phyloP scores from a whole-genome alignment of 305 asterid species.

The Petunia hybrid region DNA sequence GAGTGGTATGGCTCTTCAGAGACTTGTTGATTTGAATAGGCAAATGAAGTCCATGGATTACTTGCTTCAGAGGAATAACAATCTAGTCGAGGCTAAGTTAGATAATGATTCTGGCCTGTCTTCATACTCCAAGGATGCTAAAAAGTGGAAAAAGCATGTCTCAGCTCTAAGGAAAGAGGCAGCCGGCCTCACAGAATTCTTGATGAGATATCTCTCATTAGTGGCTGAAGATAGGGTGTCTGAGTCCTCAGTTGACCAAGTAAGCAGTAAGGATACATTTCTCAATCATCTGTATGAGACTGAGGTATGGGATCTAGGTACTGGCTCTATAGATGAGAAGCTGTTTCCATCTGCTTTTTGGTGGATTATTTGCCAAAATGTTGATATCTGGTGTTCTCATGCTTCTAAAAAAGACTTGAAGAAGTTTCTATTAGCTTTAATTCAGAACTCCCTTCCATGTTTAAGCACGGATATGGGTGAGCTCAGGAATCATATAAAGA shows the following conservation, averaged over 20 bases:
- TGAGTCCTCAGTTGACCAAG: constrained; percentile 44
- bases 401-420: constrained; percentile 76
- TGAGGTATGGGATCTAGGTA: constrained; percentile 48
- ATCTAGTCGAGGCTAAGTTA: constrained; percentile 44
- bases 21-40: constrained; percentile 78
- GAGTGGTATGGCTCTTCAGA: constrained; percentile 77
- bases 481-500: constrained; percentile 40
- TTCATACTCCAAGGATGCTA: constrained; percentile 53
- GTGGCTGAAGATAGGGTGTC: constrained; percentile 49
- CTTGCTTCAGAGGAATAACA: constrained; percentile 62
- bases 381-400: constrained; percentile 84
- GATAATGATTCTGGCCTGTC: constrained; percentile 53
- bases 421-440: constrained; percentile 60
- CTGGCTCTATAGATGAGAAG: constrained; percentile 67
- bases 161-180: constrained; percentile 71
- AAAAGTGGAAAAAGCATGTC: constrained; percentile 57
- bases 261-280: constrained; percentile 39
- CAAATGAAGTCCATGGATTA: constrained; percentile 69
- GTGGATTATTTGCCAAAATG: constrained; percentile 67
- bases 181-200: constrained; percentile 59
- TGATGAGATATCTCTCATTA: constrained; percentile 57
- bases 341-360: constrained; percentile 63
- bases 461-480: constrained; percentile 39
- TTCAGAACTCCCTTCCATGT: constrained; percentile 56
- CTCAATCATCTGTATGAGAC: constrained; percentile 45